Evolutionary conservation across 176 grass and related monocot genomes (phyloP).

Genomic region (maize (Zea mays)): Zm-B73-REFERENCE-NAM-5.0 NC_050099.1:152865001-152865500

Average conservation of each 20-base stretch:
- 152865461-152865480: conserved; percentile 73
- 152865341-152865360: no score
- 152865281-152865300: not conserved
- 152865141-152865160: conserved; percentile 86
- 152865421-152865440: conserved; percentile 88
- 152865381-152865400: not conserved
- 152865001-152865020: conserved; percentile 26
- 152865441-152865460: conserved; percentile 63
- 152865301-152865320: not conserved
- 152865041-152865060: no score
- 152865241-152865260: not conserved
- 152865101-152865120: no score
- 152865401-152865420: conserved; percentile 90
- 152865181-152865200: conserved; percentile 97
- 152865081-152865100: not conserved
- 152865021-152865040: no score
- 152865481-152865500: conserved; percentile 77
- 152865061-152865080: not conserved
- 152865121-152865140: conserved; percentile 39
- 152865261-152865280: not conserved
- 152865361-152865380: no score
- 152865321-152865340: no score
- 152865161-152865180: conserved; percentile 96
- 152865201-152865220: conserved; percentile 96
- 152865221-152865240: conserved; percentile 74